These are phyloP conservation scores for Rhizophagus prolifer DNA, from an alignment of 192 early-diverging fungal species.

Conservation along the genomic window DNA sequence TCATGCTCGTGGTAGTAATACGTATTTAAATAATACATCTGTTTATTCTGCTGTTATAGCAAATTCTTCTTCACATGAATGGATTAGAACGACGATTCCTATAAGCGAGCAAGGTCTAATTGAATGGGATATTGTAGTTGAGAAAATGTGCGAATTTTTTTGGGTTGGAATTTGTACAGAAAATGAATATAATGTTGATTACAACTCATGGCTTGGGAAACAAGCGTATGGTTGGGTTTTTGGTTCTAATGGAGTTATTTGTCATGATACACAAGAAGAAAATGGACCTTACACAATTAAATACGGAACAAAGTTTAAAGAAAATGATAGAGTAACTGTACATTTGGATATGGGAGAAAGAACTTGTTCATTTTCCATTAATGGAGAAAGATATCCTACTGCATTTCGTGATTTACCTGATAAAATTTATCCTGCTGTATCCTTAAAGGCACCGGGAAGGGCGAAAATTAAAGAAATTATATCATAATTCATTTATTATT, in stretches of 20 bases:
- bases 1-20: neutral
- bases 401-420: constrained; percentile 12
- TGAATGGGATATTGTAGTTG: constrained; percentile 13
- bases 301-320: neutral
- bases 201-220: neutral
- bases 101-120: neutral
- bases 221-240: neutral
- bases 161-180: neutral
- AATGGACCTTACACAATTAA: neutral
- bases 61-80: neutral
- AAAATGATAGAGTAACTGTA: constrained; percentile 2
- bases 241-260: neutral
- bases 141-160: neutral
- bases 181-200: neutral
- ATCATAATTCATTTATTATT: too few relatives aligned
- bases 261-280: neutral
- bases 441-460: neutral
- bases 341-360: constrained; percentile 17
- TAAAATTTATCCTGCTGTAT: constrained; percentile 20
- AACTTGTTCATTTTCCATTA: constrained; percentile 10
- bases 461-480: neutral
- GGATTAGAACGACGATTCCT: neutral
- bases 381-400: neutral
- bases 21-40: too few relatives aligned
- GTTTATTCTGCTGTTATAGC: too few relatives aligned